phyloP scores from a whole-genome alignment of 495 filamentous ascomycete species.

The Lindgomyces ingoldianus region DNA sequence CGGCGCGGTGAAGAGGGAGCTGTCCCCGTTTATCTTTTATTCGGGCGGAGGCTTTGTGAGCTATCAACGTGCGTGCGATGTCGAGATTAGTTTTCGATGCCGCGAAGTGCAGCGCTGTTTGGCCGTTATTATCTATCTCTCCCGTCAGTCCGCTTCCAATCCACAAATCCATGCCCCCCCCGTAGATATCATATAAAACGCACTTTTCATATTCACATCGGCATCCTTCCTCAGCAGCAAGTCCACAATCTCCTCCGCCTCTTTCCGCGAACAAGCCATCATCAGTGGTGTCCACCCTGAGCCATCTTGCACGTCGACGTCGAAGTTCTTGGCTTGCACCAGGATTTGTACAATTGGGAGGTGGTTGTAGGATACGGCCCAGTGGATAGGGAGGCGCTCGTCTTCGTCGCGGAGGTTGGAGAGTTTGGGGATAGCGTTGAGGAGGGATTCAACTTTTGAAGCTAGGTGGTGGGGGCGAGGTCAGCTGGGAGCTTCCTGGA shows the following conservation, averaged over 20 bases:
- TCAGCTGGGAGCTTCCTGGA: conserved; percentile 23
- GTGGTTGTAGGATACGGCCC: conserved; percentile 86
- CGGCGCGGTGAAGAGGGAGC: conserved; percentile 85
- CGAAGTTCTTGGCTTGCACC: conserved; percentile 68
- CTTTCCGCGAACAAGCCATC: conserved; percentile 81
- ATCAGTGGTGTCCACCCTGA: conserved; percentile 93
- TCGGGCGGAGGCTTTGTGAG: conserved; percentile 73
- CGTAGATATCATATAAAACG: too few relatives aligned
- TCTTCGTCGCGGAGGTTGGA: conserved; percentile 78
- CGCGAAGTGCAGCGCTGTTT: conserved; percentile 89
- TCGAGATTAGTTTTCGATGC: conserved; percentile 87
- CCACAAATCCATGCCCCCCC: too few relatives aligned
- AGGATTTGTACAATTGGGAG: conserved; percentile 74
- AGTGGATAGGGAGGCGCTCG: conserved; percentile 89
- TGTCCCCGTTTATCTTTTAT: conserved; percentile 85
- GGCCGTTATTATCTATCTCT: conserved; percentile 18
- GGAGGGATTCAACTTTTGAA: conserved; percentile 69
- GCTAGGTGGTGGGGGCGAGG: conserved; percentile 46
- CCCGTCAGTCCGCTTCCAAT: too few relatives aligned
- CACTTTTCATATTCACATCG: conserved; percentile 74
- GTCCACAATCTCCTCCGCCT: conserved; percentile 67
- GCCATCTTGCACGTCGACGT: conserved; percentile 85
- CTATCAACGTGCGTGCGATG: conserved; percentile 73
- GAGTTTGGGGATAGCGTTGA: conserved; percentile 78
- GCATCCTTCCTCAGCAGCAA: conserved; percentile 78